Evolutionary conservation across 768 basidiomycete species (phyloP).

Genomic region (Paxillus involutus): DNA sequence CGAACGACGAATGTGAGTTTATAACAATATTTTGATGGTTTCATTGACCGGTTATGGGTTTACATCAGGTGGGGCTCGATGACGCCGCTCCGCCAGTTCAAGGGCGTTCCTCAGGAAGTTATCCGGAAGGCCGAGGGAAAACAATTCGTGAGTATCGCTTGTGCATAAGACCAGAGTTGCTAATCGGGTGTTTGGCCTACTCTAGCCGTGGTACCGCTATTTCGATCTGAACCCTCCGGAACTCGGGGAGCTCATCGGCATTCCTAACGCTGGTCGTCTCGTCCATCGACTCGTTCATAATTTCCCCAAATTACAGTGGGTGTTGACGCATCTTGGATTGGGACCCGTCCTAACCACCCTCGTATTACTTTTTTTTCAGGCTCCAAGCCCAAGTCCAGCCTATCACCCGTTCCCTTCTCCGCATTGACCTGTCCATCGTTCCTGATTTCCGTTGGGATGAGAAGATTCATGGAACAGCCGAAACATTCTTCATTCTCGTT

Average conservation of each 20-base stretch:
- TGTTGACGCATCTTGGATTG: slow-evolving; percentile 3
- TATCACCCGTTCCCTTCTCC: slow-evolving; percentile 88
- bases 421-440: slow-evolving; percentile 89
- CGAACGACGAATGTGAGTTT: slow-evolving; percentile 72
- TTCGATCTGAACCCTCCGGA: slow-evolving; percentile 91
- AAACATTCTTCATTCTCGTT: slow-evolving; percentile 91
- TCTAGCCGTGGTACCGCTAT: slow-evolving; percentile 92
- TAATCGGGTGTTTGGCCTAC: not conserved
- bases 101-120: slow-evolving; percentile 82
- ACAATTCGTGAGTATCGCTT: slow-evolving; percentile 73
- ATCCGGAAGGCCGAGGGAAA: slow-evolving; percentile 92
- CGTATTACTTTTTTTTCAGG: slow-evolving; percentile 34
- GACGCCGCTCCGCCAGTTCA: slow-evolving; percentile 97
- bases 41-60: not conserved
- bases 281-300: slow-evolving; percentile 93
- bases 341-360: not conserved
- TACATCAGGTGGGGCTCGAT: slow-evolving; percentile 88
- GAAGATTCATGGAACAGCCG: slow-evolving; percentile 83
- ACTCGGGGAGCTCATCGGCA: slow-evolving; percentile 91
- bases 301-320: slow-evolving; percentile 92
- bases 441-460: slow-evolving; percentile 99
- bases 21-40: not conserved
- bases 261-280: slow-evolving; percentile 89
- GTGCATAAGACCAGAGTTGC: not conserved
- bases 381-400: slow-evolving; percentile 96